Evolutionary conservation across 108 stramenopile species (phyloP).

Genomic region (Licmophora abbreviata): DNA sequence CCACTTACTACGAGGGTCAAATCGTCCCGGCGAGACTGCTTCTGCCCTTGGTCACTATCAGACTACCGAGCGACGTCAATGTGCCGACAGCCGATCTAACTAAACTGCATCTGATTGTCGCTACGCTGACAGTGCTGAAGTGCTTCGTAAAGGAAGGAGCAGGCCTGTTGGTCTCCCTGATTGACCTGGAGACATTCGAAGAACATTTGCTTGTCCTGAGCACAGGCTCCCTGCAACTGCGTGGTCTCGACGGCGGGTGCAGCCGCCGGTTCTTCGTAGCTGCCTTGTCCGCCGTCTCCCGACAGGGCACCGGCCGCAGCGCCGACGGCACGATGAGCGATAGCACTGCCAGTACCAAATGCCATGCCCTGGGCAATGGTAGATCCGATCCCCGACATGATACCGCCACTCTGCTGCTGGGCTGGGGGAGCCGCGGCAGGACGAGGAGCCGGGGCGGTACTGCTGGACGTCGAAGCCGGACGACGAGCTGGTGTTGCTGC

Average conservation of each 20-base stretch:
- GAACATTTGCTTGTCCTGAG: constrained; percentile 88
- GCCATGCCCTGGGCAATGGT: constrained; percentile 98
- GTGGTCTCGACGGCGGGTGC: constrained; percentile 14
- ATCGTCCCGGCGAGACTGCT: too few species aligned
- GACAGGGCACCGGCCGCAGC: constrained; percentile 68
- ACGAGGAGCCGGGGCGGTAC: constrained; percentile 23
- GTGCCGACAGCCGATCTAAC: neutral
- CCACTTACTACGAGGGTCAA: too few species aligned
- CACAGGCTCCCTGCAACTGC: constrained; percentile 56
- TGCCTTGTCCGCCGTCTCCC: constrained; percentile 41
- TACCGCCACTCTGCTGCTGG: constrained; percentile 68
- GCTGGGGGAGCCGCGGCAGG: constrained; percentile 30
- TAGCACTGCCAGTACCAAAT: constrained; percentile 94
- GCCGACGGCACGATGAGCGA: constrained; percentile 92
- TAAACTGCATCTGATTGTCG: constrained; percentile 14
- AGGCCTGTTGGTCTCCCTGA: constrained; percentile 83
- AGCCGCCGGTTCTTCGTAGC: constrained; percentile 7
- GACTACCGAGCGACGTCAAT: neutral
- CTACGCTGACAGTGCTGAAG: constrained; percentile 82
- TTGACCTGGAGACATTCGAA: constrained; percentile 87
- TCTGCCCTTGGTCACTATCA: neutral
- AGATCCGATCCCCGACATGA: constrained; percentile 91
- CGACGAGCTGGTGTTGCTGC: constrained; percentile 10
- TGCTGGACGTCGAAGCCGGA: constrained; percentile 15
- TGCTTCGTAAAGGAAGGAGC: constrained; percentile 85